Conservation (phyloP, 1,284 basidiomycete genomes). For the Ustilago esculenta region DNA sequence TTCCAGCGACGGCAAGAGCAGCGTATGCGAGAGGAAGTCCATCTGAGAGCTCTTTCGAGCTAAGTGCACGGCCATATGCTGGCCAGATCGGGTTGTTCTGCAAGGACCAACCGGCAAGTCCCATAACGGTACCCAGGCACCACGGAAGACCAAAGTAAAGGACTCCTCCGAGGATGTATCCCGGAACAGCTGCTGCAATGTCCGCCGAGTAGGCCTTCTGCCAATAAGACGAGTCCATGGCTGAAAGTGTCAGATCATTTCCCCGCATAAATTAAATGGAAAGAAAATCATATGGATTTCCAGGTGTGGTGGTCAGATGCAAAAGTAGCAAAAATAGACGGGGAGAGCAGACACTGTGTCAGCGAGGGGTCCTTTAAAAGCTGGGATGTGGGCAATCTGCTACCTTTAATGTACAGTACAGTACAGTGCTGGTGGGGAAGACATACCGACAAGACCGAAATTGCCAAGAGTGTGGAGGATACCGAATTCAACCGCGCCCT, state of each 20-base stretch:
- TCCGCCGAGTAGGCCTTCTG: slow-evolving; percentile 61
- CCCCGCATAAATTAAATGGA: no score
- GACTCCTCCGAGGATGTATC: slow-evolving; percentile 59
- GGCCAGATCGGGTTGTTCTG: slow-evolving; percentile 56
- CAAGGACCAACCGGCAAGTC: slow-evolving; percentile 47
- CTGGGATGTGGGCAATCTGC: no score
- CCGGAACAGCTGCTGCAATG: slow-evolving; percentile 54
- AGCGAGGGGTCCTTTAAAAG: no score
- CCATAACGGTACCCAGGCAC: slow-evolving; percentile 57
- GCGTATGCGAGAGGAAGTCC: slow-evolving; percentile 56
- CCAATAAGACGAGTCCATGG: slow-evolving; percentile 58
- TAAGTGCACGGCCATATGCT: slow-evolving; percentile 43
- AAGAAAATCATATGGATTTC: no score
- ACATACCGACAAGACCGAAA: slow-evolving; percentile 59
- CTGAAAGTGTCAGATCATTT: no score
- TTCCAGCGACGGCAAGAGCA: slow-evolving; percentile 52
- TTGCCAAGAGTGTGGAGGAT: slow-evolving; percentile 60
- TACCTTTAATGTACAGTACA: no score
- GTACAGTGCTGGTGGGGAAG: no score
- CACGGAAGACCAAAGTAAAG: slow-evolving; percentile 63
- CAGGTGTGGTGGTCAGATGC: no score
- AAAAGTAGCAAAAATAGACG: no score
- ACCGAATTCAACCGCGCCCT: slow-evolving; percentile 72
- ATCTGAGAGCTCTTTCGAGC: slow-evolving; percentile 37
- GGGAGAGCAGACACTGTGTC: no score